A percentile compares a stretch with the other conserved stretches of the same genome.
phyloP scores from a whole-genome alignment of 495 filamentous ascomycete genomes.

The Stereocaulon alpinum region DNA sequence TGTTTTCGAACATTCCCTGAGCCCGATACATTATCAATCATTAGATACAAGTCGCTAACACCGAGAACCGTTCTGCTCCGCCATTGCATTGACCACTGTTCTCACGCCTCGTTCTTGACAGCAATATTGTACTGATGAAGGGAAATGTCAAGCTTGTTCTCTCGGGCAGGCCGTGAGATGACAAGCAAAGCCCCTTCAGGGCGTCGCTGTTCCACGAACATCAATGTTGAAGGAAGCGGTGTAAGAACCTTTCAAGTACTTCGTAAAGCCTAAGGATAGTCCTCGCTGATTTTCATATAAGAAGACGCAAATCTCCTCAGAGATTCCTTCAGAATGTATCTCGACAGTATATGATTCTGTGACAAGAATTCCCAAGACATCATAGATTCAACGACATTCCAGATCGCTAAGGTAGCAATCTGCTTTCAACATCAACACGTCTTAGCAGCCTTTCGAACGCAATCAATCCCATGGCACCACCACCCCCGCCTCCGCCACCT shows the following conservation, averaged over 20 bases:
- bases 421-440: too few relatives aligned
- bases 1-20: neutral
- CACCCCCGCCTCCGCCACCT: neutral
- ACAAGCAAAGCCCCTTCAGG: neutral
- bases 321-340: neutral
- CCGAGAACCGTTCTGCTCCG: neutral
- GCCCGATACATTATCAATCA: neutral
- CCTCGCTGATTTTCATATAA: neutral
- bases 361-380: too few relatives aligned
- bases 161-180: neutral
- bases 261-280: neutral
- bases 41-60: neutral
- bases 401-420: too few relatives aligned
- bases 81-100: neutral
- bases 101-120: neutral
- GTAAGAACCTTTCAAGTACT: neutral
- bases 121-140: neutral
- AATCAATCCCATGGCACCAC: neutral
- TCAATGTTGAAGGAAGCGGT: neutral
- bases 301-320: neutral
- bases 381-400: too few relatives aligned
- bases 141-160: neutral
- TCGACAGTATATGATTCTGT: too few relatives aligned
- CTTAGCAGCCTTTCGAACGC: neutral
- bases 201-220: neutral